Conservation (phyloP, 108 stramenopile genomes). For the Hondaea fermentalgiana region DNA sequence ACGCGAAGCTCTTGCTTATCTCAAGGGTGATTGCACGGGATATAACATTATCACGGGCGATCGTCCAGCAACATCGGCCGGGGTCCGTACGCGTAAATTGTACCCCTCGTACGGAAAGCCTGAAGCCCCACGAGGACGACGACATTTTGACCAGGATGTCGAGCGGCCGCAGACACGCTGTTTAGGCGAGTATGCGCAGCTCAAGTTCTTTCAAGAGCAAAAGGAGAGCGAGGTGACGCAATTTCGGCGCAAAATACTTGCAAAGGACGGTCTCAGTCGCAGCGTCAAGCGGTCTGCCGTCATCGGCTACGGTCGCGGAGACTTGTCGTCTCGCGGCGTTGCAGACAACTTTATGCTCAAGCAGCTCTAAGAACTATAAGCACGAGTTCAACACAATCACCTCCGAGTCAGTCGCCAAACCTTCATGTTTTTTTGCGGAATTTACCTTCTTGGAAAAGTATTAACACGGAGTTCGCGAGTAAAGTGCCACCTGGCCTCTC, state of each 20-base stretch:
- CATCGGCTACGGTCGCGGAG: background rate
- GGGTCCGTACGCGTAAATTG: background rate
- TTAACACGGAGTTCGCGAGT: too few relatives aligned
- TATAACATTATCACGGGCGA: conserved; percentile 6
- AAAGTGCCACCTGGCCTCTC: too few relatives aligned
- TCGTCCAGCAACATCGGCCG: background rate
- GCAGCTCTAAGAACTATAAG: background rate
- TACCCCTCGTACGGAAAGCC: background rate
- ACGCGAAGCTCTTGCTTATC: background rate
- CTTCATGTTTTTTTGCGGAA: too few relatives aligned
- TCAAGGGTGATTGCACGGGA: background rate
- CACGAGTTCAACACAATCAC: too few relatives aligned
- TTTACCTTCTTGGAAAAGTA: too few relatives aligned
- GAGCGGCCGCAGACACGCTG: background rate
- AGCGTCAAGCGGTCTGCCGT: background rate
- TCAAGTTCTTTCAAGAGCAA: background rate
- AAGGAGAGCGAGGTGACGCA: background rate
- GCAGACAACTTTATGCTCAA: background rate
- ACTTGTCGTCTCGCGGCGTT: conserved; percentile 15
- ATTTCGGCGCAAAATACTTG: background rate
- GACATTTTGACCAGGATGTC: background rate
- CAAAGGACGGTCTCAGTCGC: background rate
- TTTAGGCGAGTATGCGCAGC: background rate
- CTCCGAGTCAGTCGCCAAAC: too few relatives aligned
- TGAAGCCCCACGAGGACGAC: background rate